These are phyloP conservation scores for Ogataea corticis DNA, from an alignment of 805 yeast species.

Conservation along the genomic window DNA sequence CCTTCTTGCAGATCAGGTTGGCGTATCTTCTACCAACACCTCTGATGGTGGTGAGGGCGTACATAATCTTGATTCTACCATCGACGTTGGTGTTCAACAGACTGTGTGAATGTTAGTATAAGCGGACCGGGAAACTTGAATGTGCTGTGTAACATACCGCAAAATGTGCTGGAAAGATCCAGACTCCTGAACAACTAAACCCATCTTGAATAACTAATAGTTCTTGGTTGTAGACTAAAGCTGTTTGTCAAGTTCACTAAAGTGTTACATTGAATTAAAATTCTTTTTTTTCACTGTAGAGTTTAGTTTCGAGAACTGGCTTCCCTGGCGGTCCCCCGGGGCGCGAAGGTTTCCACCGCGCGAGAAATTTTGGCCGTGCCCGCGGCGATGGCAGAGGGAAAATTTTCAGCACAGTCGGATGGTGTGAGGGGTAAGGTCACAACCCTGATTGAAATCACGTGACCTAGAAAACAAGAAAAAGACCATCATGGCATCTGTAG, in stretches of 20 bases:
- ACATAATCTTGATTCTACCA: constrained; percentile 99
- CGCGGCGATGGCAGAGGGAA: background rate
- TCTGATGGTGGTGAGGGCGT: constrained; percentile 99
- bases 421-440: constrained; percentile 5
- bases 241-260: background rate
- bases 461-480: too few species aligned
- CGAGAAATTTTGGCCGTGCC: background rate
- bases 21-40: constrained; percentile 99
- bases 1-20: constrained; percentile 99
- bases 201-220: constrained; percentile 23
- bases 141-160: constrained; percentile 68
- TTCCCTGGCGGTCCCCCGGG: background rate
- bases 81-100: constrained; percentile 99
- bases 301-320: too few species aligned
- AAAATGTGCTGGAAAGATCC: constrained; percentile 99
- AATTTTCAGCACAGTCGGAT: background rate
- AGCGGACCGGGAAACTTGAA: constrained; percentile 15
- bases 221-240: constrained; percentile 9
- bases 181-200: constrained; percentile 90
- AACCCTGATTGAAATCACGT: constrained; percentile 5
- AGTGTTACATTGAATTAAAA: constrained; percentile 1
- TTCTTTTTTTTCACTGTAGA: constrained; percentile 15
- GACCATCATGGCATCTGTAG: too few species aligned
- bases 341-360: background rate
- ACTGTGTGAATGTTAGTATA: constrained; percentile 54